These are phyloP conservation scores for Castanopsis chinensis DNA, from an alignment of 306 rosid genomes.

Conservation along the genomic window DNA sequence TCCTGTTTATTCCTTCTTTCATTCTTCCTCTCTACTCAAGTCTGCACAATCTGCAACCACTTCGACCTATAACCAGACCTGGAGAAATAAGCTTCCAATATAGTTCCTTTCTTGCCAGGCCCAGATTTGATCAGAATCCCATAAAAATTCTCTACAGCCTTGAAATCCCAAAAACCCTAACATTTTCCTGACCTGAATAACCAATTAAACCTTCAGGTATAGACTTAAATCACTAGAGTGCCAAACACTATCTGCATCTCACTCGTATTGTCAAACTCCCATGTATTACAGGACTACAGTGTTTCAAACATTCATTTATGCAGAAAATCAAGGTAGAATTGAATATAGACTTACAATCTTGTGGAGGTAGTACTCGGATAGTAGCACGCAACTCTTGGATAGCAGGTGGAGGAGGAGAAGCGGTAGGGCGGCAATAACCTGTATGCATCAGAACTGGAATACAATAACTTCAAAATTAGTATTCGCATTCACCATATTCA, in stretches of 20 bases:
- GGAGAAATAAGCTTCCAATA: not conserved
- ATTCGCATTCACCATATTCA: conserved; percentile 7
- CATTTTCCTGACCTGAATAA: not conserved
- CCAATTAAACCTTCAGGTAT: not conserved
- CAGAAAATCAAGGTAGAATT: conserved; percentile 16
- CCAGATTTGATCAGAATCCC: not conserved
- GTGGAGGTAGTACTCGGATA: conserved; percentile 80
- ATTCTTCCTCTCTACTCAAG: not conserved
- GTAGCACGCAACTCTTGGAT: conserved; percentile 82
- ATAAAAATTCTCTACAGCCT: not conserved
- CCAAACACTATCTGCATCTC: not conserved
- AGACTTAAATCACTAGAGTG: too few species aligned
- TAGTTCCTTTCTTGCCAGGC: not conserved
- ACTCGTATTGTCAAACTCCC: not conserved
- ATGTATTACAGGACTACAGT: not conserved
- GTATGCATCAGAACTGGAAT: conserved; percentile 94
- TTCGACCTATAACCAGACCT: conserved; percentile 11
- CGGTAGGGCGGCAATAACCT: conserved; percentile 95
- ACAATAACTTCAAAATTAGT: conserved; percentile 34
- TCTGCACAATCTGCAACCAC: not conserved
- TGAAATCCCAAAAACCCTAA: not conserved
- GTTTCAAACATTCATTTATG: not conserved
- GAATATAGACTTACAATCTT: conserved; percentile 65
- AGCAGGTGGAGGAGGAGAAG: conserved; percentile 86
- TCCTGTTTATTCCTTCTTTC: not conserved